phyloP scores from a whole-genome alignment of 768 basidiomycete genomes.

The Tricholoma matsutake region DNA sequence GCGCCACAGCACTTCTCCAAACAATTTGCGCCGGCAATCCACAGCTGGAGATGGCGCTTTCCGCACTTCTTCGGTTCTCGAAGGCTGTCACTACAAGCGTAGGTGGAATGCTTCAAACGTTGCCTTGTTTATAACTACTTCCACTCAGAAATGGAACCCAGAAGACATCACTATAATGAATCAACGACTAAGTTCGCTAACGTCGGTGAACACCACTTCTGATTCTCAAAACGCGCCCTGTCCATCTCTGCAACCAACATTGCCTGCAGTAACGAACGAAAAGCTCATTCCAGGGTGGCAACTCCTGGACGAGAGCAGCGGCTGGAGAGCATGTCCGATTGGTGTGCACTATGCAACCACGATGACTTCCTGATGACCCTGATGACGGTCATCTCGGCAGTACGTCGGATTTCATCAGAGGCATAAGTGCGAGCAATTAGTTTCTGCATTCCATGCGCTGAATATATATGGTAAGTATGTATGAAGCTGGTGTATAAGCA shows the following conservation, averaged over 20 bases:
- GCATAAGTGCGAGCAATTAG: background rate
- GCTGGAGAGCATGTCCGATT: constrained; percentile 69
- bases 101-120: constrained; percentile 10
- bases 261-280: background rate
- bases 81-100: constrained; percentile 16
- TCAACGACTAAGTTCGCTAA: constrained; percentile 42
- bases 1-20: constrained; percentile 34
- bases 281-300: constrained; percentile 51
- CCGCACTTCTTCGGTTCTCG: constrained; percentile 19
- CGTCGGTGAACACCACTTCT: constrained; percentile 16
- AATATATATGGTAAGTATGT: background rate
- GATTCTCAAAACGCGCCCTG: constrained; percentile 2
- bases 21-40: constrained; percentile 36
- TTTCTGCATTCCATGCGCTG: background rate
- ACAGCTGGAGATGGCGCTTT: constrained; percentile 28
- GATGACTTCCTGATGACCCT: background rate
- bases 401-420: background rate
- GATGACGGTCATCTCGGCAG: background rate
- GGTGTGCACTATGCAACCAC: constrained; percentile 43
- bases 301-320: constrained; percentile 34
- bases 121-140: background rate
- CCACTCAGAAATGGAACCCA: constrained; percentile 47
- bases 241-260: background rate
- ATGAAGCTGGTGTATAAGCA: background rate
- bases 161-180: constrained; percentile 54